Base-by-base conservation (phyloP, 148 eudicot species). In the Rhododendron griersonianum region DNA sequence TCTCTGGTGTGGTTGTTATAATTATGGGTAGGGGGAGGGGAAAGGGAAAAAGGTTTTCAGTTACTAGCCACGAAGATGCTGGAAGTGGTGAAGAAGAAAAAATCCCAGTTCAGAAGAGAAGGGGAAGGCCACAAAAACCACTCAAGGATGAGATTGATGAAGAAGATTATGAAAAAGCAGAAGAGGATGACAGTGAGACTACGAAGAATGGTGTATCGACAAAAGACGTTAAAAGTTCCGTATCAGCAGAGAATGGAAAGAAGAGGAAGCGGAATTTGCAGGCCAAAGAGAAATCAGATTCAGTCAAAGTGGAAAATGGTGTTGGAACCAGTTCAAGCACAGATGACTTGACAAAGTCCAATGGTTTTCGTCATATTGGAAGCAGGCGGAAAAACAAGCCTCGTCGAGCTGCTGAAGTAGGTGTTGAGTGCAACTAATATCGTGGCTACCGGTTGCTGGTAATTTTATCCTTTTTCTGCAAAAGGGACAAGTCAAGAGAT, bases 81-180 rank as follows among this genome's bases (percentile, higher is more conserved):
- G 93, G 91, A 11, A 93, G 98, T 79, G 93, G 98, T 11, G 96
- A 94, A 85, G 98, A 94, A 89, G 98, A 96, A 85, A 94, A 91
- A 89, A 93, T 94, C 85, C 98, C 98, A 11, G 87, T 87, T 11
- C 97, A 94, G 76, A 96, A 94, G 90, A 96, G 91, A 91, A 96
- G 98, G 67, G 98, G 98, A 81, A 92, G 98, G 84, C 98, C 98
- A 28, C 94, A 88, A 50, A 95, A 94, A 90, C 85, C 91, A 45
- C 77, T 86, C 84, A 91, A 87, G 88, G 94, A 95, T 67, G 96
- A 94, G 71, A 74, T 86, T 14, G 92, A 92, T 21, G 93, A 91
- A 23, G 93, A 93, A 16, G 96, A 91, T 77, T 45, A 65, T 81
- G 89, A 76, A 21, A 90, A 91, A 75, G 44, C 84, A 21, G 94